Evolutionary conservation across 129 eudicot genomes (phyloP).

Genomic region (Flaveria linearis): DNA sequence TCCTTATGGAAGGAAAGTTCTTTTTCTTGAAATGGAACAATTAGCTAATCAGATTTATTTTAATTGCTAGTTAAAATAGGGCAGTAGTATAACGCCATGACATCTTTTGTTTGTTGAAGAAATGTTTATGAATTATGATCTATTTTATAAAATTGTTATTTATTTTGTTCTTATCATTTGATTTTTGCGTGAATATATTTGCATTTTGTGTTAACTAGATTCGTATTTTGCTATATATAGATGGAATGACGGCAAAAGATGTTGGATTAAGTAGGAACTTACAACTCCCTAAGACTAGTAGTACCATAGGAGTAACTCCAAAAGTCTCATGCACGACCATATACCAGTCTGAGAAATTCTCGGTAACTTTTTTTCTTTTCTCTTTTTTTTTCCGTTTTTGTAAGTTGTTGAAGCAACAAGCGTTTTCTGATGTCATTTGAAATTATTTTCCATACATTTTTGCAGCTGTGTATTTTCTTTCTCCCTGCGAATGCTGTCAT

Average conservation of each 20-base stretch:
- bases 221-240: constrained; percentile 45
- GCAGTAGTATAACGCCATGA: background rate
- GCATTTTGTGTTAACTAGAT: constrained; percentile 17
- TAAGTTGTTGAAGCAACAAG: background rate
- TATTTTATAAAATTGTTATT: background rate
- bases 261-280: constrained; percentile 62
- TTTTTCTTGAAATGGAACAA: background rate
- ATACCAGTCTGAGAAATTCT: constrained; percentile 56
- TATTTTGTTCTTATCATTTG: background rate
- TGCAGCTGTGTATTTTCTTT: constrained; percentile 77
- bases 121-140: background rate
- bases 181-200: background rate
- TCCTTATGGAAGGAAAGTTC: background rate
- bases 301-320: constrained; percentile 40
- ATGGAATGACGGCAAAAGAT: constrained; percentile 75
- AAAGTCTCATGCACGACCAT: constrained; percentile 65
- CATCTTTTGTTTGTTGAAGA: background rate
- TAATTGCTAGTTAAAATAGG: background rate
- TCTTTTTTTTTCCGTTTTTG: background rate
- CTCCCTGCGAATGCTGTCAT: constrained; percentile 68
- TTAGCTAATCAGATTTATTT: background rate
- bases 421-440: background rate
- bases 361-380: constrained; percentile 45
- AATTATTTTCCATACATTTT: background rate
- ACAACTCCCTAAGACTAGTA: constrained; percentile 54